Evolutionary conservation across 2,329 filamentous ascomycete species (phyloP), one percentile per base, ranked within the genome.

Genomic region (Coniochaeta sp.): DNA sequence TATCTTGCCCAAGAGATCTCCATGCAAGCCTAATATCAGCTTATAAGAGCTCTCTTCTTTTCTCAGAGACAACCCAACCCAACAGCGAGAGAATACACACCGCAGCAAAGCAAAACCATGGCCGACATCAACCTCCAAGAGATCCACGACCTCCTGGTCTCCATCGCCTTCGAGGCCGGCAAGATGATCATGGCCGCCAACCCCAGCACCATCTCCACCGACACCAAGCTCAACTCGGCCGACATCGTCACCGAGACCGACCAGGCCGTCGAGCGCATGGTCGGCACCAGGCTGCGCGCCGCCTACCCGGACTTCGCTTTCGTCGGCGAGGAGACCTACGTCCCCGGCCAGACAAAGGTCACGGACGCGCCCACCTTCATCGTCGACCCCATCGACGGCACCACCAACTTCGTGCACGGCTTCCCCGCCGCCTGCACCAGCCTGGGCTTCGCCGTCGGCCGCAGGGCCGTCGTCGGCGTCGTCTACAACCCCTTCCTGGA

Each of bases 381-480:
- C 69, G 87, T 90, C 65, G 90, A 93, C 71, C 90, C 90, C 52
- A 92, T 93, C 67, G 90, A 93, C 74, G 90, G 89, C 69, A 92
- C 85, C 7, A 91, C 88, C 58, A 93, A 93, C 79, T 92, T 93
- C 69, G 83, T 93, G 55, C 90, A 93, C 74, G 83, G 82, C 22
- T 88, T 90, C 74, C 88, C 89, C 5, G 81, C 85, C 67, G 89
- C 90, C 63, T 90, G 86, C 75, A 87, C 93, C 74, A 91, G 88
- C 12, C 84, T 93, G 36, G 90, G 89, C 54, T 80, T 93, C 61
- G 81, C 87, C 50, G 74, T 91, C 63, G 74, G 82, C 68, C 81
- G 82, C 64, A 68, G 71, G 12, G 89, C 90, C 24, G 77, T 79
- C 59, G 80, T 93, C 52, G 90, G 90, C 63, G 86, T 93, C 61